Evolutionary conservation across 495 filamentous ascomycete species (phyloP).

Genomic region (Parachaetomium inaequale): DNA sequence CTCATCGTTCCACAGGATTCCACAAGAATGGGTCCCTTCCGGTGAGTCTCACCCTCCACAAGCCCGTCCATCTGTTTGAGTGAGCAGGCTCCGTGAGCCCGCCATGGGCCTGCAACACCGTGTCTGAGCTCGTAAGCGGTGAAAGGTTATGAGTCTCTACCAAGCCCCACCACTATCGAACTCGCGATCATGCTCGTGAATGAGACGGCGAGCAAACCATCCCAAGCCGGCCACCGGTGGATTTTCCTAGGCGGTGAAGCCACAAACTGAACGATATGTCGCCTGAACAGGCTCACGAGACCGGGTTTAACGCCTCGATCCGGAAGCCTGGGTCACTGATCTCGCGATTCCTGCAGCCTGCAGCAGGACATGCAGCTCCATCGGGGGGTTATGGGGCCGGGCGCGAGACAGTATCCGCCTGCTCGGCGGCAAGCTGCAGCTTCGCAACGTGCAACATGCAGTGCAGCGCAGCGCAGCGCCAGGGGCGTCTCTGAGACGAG

Average conservation of each 20-base stretch:
- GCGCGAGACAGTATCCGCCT: not conserved
- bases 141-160: not conserved
- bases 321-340: slow-evolving; percentile 17
- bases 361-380: slow-evolving; percentile 2
- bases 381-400: not conserved
- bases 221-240: not conserved
- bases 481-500: not conserved
- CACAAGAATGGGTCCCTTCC: not conserved
- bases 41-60: not conserved
- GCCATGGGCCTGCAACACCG: not conserved
- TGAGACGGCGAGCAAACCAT: not conserved
- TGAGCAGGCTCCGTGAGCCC: not conserved
- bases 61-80: not conserved
- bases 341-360: slow-evolving; percentile 12
- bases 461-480: not conserved
- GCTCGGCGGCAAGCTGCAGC: slow-evolving; percentile 13
- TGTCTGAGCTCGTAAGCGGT: slow-evolving; percentile 6
- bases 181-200: not conserved
- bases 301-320: slow-evolving; percentile 11
- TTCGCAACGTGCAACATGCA: slow-evolving; percentile 13
- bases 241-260: not conserved
- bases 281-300: not conserved
- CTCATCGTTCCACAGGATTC: not conserved
- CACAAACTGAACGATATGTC: not conserved
- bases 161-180: not conserved